phyloP scores from a whole-genome alignment of 1,284 basidiomycete genomes.

The Rhodotorula sp. region DNA sequence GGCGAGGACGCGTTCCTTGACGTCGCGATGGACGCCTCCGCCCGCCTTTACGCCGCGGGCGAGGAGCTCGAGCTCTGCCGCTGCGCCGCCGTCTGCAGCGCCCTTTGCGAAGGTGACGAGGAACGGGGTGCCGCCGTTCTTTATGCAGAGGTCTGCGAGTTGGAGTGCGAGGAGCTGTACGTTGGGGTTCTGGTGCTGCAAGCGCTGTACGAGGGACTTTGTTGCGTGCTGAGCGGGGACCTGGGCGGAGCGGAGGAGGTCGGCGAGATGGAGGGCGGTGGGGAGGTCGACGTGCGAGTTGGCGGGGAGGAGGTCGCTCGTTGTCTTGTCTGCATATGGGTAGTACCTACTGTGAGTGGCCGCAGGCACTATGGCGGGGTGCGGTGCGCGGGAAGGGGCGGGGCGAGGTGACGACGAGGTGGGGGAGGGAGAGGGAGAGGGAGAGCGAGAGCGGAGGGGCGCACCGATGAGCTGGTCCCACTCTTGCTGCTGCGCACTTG shows the following conservation, averaged over 20 bases:
- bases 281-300: constrained; percentile 53
- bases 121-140: constrained; percentile 96
- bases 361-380: not conserved
- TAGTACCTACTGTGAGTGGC: not conserved
- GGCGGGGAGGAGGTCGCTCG: constrained; percentile 79
- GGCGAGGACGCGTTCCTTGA: constrained; percentile 76
- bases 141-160: constrained; percentile 87
- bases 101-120: constrained; percentile 67
- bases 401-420: not conserved
- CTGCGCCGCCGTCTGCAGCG: constrained; percentile 50
- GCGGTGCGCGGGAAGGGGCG: not conserved
- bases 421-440: not conserved
- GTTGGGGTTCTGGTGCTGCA: constrained; percentile 94
- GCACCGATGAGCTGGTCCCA: constrained; percentile 35
- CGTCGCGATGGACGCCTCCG: constrained; percentile 69
- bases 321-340: constrained; percentile 72
- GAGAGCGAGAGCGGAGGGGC: not conserved
- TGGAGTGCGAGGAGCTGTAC: constrained; percentile 39
- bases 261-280: constrained; percentile 87
- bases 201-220: constrained; percentile 80
- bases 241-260: constrained; percentile 91
- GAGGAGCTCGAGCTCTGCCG: constrained; percentile 89
- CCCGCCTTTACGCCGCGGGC: constrained; percentile 43
- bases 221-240: constrained; percentile 83
- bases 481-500: constrained; percentile 18